Conservation (phyloP, 2,329 filamentous ascomycete species). For the Colletotrichum sp. region DNA sequence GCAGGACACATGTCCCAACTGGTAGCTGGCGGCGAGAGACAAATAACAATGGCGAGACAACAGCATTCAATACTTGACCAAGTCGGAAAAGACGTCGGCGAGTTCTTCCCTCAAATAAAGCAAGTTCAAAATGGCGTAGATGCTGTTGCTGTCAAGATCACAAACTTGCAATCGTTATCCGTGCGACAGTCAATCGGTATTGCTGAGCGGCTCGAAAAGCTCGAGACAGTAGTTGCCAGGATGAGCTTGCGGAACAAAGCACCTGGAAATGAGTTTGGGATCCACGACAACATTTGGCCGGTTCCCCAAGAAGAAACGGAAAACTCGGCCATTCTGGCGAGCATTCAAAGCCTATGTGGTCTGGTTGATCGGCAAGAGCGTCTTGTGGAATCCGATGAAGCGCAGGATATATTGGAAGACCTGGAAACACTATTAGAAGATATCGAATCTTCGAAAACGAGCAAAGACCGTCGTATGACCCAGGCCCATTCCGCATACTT, state of each 20-base stretch:
- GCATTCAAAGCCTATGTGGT: background rate
- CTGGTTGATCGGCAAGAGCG: background rate
- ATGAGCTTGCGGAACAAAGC: background rate
- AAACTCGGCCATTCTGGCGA: background rate
- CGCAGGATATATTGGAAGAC: background rate
- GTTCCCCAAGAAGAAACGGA: background rate
- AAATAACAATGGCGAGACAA: fast-evolving
- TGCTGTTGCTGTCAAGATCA: too few species aligned
- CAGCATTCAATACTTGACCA: background rate
- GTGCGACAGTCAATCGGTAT: too few species aligned
- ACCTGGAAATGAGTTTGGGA: background rate
- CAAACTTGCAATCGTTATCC: too few species aligned
- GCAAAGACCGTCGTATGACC: too few species aligned
- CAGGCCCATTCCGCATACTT: too few species aligned
- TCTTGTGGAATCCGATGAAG: background rate
- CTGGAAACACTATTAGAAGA: background rate
- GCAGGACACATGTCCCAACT: background rate
- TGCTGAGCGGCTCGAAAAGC: background rate
- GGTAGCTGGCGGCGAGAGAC: background rate
- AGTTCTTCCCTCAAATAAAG: background rate
- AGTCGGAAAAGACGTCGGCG: background rate
- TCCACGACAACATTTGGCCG: background rate
- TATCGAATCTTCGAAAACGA: background rate
- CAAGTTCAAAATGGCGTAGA: background rate
- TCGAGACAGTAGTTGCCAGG: background rate